Percentiles rank a stretch among this genome's conserved stretches.
These are phyloP conservation scores for Fusarium sulawesiense DNA, from an alignment of 2,329 filamentous ascomycete genomes.

Conservation along the genomic window DNA sequence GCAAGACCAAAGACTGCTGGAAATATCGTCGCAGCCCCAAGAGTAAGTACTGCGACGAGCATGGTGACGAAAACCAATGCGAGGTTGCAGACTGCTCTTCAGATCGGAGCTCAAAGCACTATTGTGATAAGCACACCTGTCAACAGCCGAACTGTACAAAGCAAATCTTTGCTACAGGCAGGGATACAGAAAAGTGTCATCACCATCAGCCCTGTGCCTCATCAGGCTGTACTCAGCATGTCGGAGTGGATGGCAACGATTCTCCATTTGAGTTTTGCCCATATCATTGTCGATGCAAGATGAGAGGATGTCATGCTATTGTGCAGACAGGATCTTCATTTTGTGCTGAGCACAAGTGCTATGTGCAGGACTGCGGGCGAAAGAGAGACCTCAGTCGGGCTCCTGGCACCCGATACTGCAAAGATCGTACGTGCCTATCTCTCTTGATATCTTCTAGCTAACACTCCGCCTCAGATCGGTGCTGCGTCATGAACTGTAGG, in stretches of 20 bases:
- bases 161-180: neutral
- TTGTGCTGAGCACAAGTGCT: constrained; percentile 33
- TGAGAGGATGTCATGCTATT: constrained; percentile 19
- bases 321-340: neutral
- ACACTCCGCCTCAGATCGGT: constrained; percentile 24
- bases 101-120: neutral
- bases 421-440: constrained; percentile 13
- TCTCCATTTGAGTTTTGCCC: constrained; percentile 12
- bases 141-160: neutral
- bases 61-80: constrained; percentile 12
- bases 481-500: constrained; percentile 1
- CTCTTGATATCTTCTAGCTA: neutral
- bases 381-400: constrained; percentile 6
- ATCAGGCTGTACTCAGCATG: constrained; percentile 5
- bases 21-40: neutral
- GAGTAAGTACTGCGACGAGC: constrained; percentile 10
- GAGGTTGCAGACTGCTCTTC: neutral
- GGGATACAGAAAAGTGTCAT: constrained; percentile 2
- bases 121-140: constrained; percentile 24
- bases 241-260: neutral
- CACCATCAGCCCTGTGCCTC: constrained; percentile 32
- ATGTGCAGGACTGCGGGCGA: neutral
- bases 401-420: constrained; percentile 17
- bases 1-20: constrained; percentile 12
- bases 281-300: constrained; percentile 23